phyloP scores from a whole-genome alignment of 805 yeast genomes.

The Sugiyamaella smithiae region DNA sequence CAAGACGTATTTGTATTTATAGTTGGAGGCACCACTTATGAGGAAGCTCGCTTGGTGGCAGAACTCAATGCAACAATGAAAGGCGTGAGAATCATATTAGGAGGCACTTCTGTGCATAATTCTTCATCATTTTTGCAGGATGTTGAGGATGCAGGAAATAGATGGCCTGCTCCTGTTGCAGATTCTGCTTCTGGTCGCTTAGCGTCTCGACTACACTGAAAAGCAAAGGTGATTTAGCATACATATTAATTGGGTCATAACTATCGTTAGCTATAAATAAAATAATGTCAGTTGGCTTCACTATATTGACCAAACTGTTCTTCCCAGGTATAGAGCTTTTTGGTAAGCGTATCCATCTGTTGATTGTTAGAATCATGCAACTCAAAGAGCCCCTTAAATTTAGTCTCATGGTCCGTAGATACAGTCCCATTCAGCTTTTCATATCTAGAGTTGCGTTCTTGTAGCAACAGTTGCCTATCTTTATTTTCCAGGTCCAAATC shows the following conservation, averaged over 20 bases:
- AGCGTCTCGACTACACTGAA: slow-evolving; percentile 7
- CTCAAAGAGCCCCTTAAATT: slow-evolving; percentile 7
- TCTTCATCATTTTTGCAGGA: slow-evolving; percentile 42
- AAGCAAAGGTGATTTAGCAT: no score
- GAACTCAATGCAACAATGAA: slow-evolving; percentile 56
- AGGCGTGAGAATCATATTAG: slow-evolving; percentile 68
- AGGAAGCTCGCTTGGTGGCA: slow-evolving; percentile 81
- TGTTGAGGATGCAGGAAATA: slow-evolving; percentile 38
- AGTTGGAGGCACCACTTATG: slow-evolving; percentile 89
- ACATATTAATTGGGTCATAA: no score
- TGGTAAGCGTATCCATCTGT: slow-evolving; percentile 68
- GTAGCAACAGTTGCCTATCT: slow-evolving; percentile 50
- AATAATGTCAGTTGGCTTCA: slow-evolving; percentile 14
- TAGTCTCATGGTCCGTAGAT: slow-evolving; percentile 9
- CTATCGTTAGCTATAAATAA: neutral
- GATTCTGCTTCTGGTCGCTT: slow-evolving; percentile 16
- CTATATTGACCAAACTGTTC: slow-evolving; percentile 56
- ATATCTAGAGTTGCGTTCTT: slow-evolving; percentile 31
- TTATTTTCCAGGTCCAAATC: slow-evolving; percentile 75
- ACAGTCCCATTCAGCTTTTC: slow-evolving; percentile 19
- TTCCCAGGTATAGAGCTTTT: slow-evolving; percentile 75
- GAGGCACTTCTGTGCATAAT: slow-evolving; percentile 65
- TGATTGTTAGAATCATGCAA: slow-evolving; percentile 7
- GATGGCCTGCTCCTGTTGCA: slow-evolving; percentile 33
- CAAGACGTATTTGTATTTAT: slow-evolving; percentile 39